These are phyloP conservation scores for Solanum chmielewskii DNA, from an alignment of 257 asterid genomes.

Conservation along the genomic window DNA sequence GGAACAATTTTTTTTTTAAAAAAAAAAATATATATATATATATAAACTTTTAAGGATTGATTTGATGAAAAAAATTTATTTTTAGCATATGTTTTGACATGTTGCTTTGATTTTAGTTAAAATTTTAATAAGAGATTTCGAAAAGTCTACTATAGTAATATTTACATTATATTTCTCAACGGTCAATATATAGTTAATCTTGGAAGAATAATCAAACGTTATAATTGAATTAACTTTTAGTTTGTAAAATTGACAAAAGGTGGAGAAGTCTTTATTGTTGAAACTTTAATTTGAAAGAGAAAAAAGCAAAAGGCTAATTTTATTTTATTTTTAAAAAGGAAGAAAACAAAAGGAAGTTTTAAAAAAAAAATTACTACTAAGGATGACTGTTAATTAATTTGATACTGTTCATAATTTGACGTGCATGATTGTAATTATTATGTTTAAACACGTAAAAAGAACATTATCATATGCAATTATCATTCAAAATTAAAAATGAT, in stretches of 20 bases:
- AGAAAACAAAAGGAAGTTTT: neutral
- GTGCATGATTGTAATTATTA: neutral
- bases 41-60: neutral
- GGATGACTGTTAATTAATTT: neutral
- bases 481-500: neutral
- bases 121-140: neutral
- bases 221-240: neutral
- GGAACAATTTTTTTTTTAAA: no score
- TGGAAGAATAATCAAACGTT: neutral
- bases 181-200: neutral
- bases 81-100: neutral
- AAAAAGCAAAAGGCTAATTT: neutral
- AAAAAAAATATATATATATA: neutral
- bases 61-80: neutral
- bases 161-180: neutral
- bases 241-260: neutral
- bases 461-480: neutral
- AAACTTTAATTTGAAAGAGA: neutral
- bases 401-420: neutral
- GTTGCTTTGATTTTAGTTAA: neutral
- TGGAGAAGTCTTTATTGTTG: neutral
- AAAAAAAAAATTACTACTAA: neutral
- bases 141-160: neutral
- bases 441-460: neutral
- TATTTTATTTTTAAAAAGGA: neutral